Evolutionary conservation across 2,329 filamentous ascomycete species (phyloP).

Genomic region (Dendryphion nanum): DNA sequence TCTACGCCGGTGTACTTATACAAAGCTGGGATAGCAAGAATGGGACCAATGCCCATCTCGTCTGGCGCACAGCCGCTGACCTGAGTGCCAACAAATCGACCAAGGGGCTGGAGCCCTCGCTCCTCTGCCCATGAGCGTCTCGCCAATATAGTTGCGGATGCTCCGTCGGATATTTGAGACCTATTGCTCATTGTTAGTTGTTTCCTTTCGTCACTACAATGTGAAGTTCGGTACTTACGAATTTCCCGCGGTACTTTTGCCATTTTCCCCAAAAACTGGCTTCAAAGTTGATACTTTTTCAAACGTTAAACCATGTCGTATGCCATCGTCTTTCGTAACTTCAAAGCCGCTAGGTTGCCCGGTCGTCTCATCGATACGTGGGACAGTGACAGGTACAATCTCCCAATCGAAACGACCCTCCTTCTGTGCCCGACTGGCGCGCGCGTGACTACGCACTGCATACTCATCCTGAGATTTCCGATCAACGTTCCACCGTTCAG

Average conservation of each 20-base stretch:
- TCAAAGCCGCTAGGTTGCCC: constrained; percentile 74
- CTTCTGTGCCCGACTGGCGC: constrained; percentile 86
- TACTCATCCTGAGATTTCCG: constrained; percentile 80
- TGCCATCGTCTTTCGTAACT: constrained; percentile 83
- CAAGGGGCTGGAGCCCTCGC: constrained; percentile 83
- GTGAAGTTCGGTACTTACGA: constrained; percentile 17
- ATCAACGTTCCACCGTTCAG: constrained; percentile 78
- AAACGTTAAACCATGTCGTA: constrained; percentile 82
- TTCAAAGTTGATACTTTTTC: constrained; percentile 81
- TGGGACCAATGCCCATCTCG: constrained; percentile 92
- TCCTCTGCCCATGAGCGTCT: constrained; percentile 84
- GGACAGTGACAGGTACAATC: constrained; percentile 81
- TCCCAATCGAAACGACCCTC: constrained; percentile 88
- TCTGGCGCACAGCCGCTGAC: constrained; percentile 85
- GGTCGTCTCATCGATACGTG: constrained; percentile 73
- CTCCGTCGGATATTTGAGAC: constrained; percentile 90
- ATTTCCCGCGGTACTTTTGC: constrained; percentile 89
- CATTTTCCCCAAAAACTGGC: constrained; percentile 85
- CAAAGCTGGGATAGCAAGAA: constrained; percentile 72
- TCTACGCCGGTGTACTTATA: constrained; percentile 73
- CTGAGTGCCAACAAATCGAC: constrained; percentile 92
- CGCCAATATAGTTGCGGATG: constrained; percentile 86
- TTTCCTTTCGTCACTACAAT: background rate
- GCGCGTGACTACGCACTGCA: constrained; percentile 80
- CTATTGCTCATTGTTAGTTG: constrained; percentile 44